These are phyloP conservation scores for Mucor indicus DNA, from an alignment of 371 early-diverging fungal species.

Conservation along the genomic window DNA sequence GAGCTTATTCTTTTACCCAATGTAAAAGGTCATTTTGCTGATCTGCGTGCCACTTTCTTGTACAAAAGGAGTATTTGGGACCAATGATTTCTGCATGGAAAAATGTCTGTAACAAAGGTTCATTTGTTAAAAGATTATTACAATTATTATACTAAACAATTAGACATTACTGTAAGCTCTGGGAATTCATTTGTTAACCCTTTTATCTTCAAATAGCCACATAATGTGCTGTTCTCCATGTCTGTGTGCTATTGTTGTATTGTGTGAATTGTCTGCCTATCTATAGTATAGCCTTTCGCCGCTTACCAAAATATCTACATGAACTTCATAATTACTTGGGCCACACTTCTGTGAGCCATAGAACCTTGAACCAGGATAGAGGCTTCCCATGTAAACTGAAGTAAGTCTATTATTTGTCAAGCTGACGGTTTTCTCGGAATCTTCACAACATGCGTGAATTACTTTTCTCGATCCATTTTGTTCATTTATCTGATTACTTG, in stretches of 20 bases:
- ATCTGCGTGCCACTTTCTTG: constrained; percentile 83
- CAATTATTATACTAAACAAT: not conserved
- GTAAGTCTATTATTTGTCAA: constrained; percentile 12
- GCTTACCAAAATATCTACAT: constrained; percentile 68
- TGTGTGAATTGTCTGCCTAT: no score
- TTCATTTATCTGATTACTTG: no score
- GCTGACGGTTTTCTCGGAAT: constrained; percentile 9
- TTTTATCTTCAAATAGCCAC: constrained; percentile 74
- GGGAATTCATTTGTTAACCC: constrained; percentile 78
- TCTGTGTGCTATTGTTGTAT: constrained; percentile 67
- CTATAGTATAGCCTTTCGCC: no score
- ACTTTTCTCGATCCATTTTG: no score
- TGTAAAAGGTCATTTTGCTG: constrained; percentile 71
- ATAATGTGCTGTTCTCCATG: constrained; percentile 58
- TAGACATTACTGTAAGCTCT: constrained; percentile 47
- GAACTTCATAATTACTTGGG: constrained; percentile 60
- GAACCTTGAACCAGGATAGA: constrained; percentile 62
- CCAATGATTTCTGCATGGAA: constrained; percentile 83
- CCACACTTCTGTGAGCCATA: constrained; percentile 67
- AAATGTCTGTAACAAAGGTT: constrained; percentile 64
- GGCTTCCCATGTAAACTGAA: constrained; percentile 8
- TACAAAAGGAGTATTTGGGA: constrained; percentile 70
- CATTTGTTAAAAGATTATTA: no score
- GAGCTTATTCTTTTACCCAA: constrained; percentile 59
- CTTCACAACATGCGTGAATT: constrained; percentile 12